These are phyloP conservation scores for Dysphania ambrosioides DNA, from an alignment of 148 eudicot genomes.

Conservation along the genomic window DNA sequence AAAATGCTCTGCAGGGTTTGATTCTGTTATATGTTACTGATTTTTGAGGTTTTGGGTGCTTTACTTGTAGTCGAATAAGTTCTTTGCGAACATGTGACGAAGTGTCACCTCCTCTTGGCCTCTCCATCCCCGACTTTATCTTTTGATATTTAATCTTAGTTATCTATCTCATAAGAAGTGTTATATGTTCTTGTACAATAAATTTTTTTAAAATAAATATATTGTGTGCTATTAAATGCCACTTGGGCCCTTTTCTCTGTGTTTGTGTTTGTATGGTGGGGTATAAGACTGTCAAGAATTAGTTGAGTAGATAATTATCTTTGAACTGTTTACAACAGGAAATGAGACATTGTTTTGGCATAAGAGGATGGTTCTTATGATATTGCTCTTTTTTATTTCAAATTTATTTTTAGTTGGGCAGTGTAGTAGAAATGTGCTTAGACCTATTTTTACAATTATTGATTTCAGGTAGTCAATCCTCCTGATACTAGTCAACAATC, in stretches of 20 bases:
- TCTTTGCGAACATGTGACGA: not conserved
- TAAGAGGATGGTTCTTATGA: not conserved
- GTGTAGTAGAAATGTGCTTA: not conserved
- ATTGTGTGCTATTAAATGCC: too few species aligned
- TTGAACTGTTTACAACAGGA: not conserved
- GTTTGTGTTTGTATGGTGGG: too few species aligned
- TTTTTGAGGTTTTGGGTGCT: too few species aligned
- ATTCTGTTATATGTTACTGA: not conserved
- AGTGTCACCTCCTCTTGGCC: not conserved
- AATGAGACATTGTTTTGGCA: not conserved
- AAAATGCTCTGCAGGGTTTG: not conserved
- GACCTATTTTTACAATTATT: not conserved
- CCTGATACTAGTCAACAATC: slow-evolving; percentile 46
- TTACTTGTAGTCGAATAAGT: too few species aligned
- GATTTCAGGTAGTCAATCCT: slow-evolving; percentile 42
- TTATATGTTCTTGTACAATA: too few species aligned
- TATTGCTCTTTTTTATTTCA: not conserved
- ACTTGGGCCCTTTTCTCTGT: too few species aligned
- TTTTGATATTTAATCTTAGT: too few species aligned
- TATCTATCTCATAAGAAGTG: not conserved
- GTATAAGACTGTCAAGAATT: too few species aligned
- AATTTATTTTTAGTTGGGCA: not conserved
- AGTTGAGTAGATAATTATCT: not conserved
- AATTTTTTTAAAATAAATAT: too few species aligned
- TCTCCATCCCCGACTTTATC: not conserved